Conservation (phyloP, 495 filamentous ascomycete species). For the Diplogelasinospora grovesii region DNA sequence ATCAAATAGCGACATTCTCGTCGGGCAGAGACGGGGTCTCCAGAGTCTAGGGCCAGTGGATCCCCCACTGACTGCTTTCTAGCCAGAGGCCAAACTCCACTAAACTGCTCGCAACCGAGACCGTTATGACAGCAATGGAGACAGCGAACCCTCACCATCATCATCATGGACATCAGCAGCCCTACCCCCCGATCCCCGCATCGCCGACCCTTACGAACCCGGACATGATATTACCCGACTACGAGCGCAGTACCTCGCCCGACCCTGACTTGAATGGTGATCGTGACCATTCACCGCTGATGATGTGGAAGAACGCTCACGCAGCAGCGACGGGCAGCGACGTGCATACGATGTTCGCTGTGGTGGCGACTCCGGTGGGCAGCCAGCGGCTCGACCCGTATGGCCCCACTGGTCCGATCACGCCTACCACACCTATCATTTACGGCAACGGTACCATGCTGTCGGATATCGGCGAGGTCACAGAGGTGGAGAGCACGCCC, state of each 20-base stretch:
- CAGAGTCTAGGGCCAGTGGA: not conserved
- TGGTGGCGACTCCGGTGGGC: slow-evolving; percentile 14
- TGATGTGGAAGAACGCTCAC: slow-evolving; percentile 42
- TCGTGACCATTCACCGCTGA: slow-evolving; percentile 30
- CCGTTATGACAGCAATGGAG: slow-evolving; percentile 30
- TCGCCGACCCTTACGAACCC: slow-evolving; percentile 90
- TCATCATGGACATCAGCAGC: slow-evolving; percentile 22
- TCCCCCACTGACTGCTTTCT: not conserved
- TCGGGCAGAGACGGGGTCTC: slow-evolving; percentile 1
- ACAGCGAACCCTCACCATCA: slow-evolving; percentile 24
- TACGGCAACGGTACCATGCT: slow-evolving; percentile 57
- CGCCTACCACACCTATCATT: slow-evolving; percentile 51
- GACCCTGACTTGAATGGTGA: slow-evolving; percentile 27
- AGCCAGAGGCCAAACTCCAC: slow-evolving; percentile 1
- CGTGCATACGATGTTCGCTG: slow-evolving; percentile 27
- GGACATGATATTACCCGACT: slow-evolving; percentile 81
- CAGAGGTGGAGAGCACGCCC: slow-evolving; percentile 49
- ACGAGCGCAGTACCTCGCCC: slow-evolving; percentile 46
- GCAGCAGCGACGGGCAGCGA: slow-evolving; percentile 24
- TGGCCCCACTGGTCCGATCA: slow-evolving; percentile 46
- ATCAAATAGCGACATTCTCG: not conserved
- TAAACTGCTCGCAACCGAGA: not conserved
- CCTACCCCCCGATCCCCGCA: slow-evolving; percentile 38
- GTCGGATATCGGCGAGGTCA: slow-evolving; percentile 69
- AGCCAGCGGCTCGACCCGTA: slow-evolving; percentile 19